Evolutionary conservation across 306 rosid species (phyloP), one percentile per base, ranked within the genome.

Genomic region (Acmispon strigosus): DNA sequence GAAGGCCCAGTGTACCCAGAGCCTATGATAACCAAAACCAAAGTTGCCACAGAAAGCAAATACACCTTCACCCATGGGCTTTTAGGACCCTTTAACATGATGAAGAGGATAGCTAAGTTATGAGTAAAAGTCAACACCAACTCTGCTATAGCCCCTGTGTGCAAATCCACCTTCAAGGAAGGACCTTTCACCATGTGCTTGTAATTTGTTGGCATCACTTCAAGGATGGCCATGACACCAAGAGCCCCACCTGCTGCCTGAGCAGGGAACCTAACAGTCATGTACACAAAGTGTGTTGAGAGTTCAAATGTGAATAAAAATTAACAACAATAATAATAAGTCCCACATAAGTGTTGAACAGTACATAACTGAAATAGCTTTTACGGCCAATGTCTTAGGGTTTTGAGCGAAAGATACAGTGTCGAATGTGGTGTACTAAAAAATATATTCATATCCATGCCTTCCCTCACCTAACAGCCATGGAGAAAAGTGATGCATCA

Each of bases 1-100:
- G 94, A 81, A 76, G 96, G 91, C 6, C 94, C 91, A 4, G 90
- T 84, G 44, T 70, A 84, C 3, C 58, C 80, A 77, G 85, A 58
- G 18, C 96, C 88, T 0, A 43, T 16, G 18, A 77, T 9, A 74
- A 68, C 84, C 75, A 88, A 62, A 60, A 70, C 80, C 49, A 77
- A 48, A 0, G 89, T 90, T 0, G 80, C 50, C 32, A 77, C 22
- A 22, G 91, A 66, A 20, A 90, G 44, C 79, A 82, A 54, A 79
- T 85, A 90, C 2, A 83, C 78, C 58, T 86, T 78, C 62, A 90
- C 0, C 12, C 88, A 6, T 5, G 79, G 84, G 45, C 69, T 86
- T 8, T 36, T 83, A 17, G 91, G 94, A 43, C 91, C 88, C 56
- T 18, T 81, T 0, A 86, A 62, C 67, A 90, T 45, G 4, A 82